phyloP scores from a whole-genome alignment of 352 stramenopile species.

The Pythium utonaiense region DNA sequence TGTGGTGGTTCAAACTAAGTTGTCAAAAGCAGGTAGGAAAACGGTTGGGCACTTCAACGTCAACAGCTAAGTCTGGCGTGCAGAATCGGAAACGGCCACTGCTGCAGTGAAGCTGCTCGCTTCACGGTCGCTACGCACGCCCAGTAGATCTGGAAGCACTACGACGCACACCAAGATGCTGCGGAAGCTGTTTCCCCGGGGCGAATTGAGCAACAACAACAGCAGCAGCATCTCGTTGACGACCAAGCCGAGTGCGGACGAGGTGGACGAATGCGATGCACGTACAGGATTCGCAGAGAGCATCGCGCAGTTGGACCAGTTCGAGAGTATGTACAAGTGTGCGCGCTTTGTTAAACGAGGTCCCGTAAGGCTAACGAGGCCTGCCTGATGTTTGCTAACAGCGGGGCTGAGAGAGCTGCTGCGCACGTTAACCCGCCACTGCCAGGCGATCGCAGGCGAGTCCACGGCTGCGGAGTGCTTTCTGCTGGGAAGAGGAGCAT shows the following conservation, averaged over 20 bases:
- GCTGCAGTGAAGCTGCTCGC: no score
- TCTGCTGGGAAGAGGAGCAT: no score
- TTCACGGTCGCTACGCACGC: no score
- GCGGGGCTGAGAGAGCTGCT: constrained; percentile 10
- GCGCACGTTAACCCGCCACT: constrained; percentile 18
- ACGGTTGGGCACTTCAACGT: constrained; percentile 1
- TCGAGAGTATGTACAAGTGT: constrained; percentile 25
- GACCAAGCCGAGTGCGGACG: not conserved
- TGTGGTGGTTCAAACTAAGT: no score
- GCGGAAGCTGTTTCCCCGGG: constrained; percentile 48
- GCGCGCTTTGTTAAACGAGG: no score
- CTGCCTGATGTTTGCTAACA: not conserved
- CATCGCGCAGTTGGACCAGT: constrained; percentile 20
- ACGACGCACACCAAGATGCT: constrained; percentile 30
- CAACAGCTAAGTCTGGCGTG: not conserved
- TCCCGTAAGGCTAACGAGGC: no score
- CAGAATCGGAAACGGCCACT: not conserved
- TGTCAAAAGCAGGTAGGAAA: constrained; percentile 14
- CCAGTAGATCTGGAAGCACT: not conserved
- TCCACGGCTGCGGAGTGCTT: not conserved
- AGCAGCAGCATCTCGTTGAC: constrained; percentile 6
- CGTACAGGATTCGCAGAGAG: constrained; percentile 8
- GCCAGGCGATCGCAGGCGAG: constrained; percentile 15
- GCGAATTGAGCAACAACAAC: constrained; percentile 13
- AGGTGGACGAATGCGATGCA: constrained; percentile 15